Evolutionary conservation across 148 eudicot genomes (phyloP), one percentile per base, ranked within the genome.

Genomic region (Cornus florida): DNA sequence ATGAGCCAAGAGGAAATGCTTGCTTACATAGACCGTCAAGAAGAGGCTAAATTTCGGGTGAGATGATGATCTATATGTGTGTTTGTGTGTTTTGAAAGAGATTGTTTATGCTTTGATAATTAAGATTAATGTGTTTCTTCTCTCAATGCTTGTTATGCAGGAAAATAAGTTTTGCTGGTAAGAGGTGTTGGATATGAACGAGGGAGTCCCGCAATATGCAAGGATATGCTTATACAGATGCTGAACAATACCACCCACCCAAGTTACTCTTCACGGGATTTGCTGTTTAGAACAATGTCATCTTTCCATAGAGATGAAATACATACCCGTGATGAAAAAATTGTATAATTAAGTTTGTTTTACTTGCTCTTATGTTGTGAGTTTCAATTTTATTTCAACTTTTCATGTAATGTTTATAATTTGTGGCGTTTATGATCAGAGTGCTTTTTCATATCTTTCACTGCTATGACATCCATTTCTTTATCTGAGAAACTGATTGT

Each of bases 1-100:
- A 90, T 90, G 98, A 91, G 92, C 88, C 98, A 94, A 77, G 98
- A 94, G 85, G 98, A 94, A 20, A 82, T 92, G 81, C 95, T 94
- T 69, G 98, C 98, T 83, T 94, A 94, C 80, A 92, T 94, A 77
- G 98, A 94, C 83, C 83, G 92, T 57, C 98, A 94, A 89, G 91
- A 87, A 82, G 98, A 83, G 62, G 95, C 92, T 60, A 91, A 85
- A 80, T 88, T 79, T 78, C 85, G 77, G 92, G 98, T 94, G 82
- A 88, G 89, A 80, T 33, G 62, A 20, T 57, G 5, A 57, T 57
- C 38, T 13, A 13, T 57, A 13, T 62, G 23, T 62, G 6, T 62
- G 59, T 17, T 2, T 60, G 1, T n/a, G 5, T 17, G 22, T 62
- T 24, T 20, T 17, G 4, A n/a, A 62, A 17, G 6, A 19, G 24